A percentile compares a stretch with the other conserved stretches of the same genome.
These are phyloP conservation scores for Fusarium musae DNA, from an alignment of 2,329 filamentous ascomycete genomes.

Conservation along the genomic window DNA sequence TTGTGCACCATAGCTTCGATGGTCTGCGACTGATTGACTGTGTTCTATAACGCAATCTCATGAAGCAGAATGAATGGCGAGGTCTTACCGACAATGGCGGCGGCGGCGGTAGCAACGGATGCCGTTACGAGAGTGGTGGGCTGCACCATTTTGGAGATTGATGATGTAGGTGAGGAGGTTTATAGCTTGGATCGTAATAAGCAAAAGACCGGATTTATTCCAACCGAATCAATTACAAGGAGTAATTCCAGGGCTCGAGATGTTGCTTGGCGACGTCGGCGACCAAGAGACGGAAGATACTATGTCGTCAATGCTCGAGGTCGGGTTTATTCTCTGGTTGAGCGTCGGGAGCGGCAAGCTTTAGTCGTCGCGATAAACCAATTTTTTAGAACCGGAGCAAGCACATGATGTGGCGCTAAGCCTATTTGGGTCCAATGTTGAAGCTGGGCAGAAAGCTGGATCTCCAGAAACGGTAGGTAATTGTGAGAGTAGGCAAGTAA, in stretches of 20 bases:
- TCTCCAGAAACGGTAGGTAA: neutral
- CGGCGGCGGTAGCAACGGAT: conserved; percentile 69
- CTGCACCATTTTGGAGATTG: conserved; percentile 56
- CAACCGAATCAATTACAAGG: conserved; percentile 20
- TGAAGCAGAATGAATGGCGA: neutral
- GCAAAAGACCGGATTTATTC: conserved; percentile 8
- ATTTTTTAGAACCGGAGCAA: conserved; percentile 45
- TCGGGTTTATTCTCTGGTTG: conserved; percentile 28
- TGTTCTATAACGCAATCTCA: neutral
- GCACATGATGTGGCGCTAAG: conserved; percentile 42
- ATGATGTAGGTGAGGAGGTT: conserved; percentile 23
- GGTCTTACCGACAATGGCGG: conserved; percentile 66
- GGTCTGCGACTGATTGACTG: neutral
- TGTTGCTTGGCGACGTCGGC: conserved; percentile 9
- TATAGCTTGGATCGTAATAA: conserved; percentile 12
- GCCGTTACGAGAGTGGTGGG: conserved; percentile 68
- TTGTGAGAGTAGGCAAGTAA: neutral
- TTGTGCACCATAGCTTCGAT: neutral
- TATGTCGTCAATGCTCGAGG: conserved; percentile 41
- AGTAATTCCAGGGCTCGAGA: conserved; percentile 10
- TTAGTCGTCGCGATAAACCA: conserved; percentile 45
- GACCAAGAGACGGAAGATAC: conserved; percentile 18
- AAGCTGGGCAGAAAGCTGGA: conserved; percentile 15
- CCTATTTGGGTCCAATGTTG: conserved; percentile 19
- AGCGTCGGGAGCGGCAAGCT: conserved; percentile 37